A percentile compares a stretch with the other conserved stretches of the same genome.
Evolutionary conservation across 2,329 filamentous ascomycete species (phyloP).

Genomic region (Sordariomycetes sp.): DNA sequence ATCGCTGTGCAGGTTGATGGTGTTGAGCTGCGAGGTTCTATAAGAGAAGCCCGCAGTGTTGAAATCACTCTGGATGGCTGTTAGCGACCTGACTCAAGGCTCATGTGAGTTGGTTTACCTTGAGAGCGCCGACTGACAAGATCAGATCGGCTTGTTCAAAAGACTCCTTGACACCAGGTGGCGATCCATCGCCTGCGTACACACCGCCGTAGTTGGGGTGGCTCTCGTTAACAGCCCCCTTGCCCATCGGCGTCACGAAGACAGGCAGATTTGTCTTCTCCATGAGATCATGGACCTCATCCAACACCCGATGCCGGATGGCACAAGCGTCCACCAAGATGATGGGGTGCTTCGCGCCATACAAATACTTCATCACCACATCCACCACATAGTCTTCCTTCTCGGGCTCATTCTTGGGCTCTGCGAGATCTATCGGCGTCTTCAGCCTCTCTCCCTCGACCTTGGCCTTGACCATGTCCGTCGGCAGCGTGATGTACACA

Average conservation of each 20-base stretch:
- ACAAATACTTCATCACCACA: conserved; percentile 64
- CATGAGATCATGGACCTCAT: conserved; percentile 65
- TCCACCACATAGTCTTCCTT: conserved; percentile 78
- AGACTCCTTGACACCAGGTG: conserved; percentile 50
- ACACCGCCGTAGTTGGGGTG: conserved; percentile 73
- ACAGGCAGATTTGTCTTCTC: conserved; percentile 67
- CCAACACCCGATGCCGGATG: conserved; percentile 63
- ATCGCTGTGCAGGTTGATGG: conserved; percentile 73
- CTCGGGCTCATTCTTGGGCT: conserved; percentile 56
- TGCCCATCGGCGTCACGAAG: conserved; percentile 87
- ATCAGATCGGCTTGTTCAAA: conserved; percentile 65
- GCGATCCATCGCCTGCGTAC: conserved; percentile 71
- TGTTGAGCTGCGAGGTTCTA: conserved; percentile 64
- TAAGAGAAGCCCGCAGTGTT: conserved; percentile 80
- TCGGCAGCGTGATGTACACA: conserved; percentile 76
- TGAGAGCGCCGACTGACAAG: conserved; percentile 58
- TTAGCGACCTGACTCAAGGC: neutral
- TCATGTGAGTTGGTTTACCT: conserved; percentile 16
- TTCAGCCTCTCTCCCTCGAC: conserved; percentile 64
- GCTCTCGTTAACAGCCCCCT: conserved; percentile 71
- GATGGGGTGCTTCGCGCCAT: conserved; percentile 63
- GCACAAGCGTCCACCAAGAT: conserved; percentile 79
- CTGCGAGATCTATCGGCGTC: conserved; percentile 58
- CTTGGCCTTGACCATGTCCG: conserved; percentile 70
- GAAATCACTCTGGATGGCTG: conserved; percentile 53